Conservation (phyloP, 2,329 filamentous ascomycete species). For the Capronia americana region DNA sequence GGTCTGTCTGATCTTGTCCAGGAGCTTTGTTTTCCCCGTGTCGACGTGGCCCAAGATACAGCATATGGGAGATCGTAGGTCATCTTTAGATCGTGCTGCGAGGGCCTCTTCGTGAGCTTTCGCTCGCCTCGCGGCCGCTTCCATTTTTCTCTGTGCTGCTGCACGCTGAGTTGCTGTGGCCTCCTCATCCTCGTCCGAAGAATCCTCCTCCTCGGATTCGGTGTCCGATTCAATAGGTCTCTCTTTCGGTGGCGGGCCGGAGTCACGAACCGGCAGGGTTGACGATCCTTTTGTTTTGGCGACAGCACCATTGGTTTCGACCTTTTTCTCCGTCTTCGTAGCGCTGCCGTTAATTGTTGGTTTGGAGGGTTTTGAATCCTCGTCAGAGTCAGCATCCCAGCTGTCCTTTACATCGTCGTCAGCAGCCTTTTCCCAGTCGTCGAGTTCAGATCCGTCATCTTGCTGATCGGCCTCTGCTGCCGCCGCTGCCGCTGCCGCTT, state of each 20-base stretch:
- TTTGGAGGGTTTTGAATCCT: conserved; percentile 55
- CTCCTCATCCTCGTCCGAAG: conserved; percentile 68
- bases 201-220: conserved; percentile 67
- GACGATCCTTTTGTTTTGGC: conserved; percentile 11
- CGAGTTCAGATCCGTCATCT: conserved; percentile 62
- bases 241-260: conserved; percentile 28
- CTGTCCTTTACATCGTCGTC: conserved; percentile 86
- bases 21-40: conserved; percentile 98
- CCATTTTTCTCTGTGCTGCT: conserved; percentile 79
- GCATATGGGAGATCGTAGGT: conserved; percentile 96
- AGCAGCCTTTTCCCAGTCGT: conserved; percentile 86
- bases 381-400: conserved; percentile 88
- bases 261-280: conserved; percentile 25
- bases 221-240: conserved; percentile 49
- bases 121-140: conserved; percentile 85
- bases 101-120: conserved; percentile 90
- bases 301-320: conserved; percentile 16
- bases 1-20: conserved; percentile 97
- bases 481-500: conserved; percentile 76
- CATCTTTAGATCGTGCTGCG: conserved; percentile 88
- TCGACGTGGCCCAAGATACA: conserved; percentile 99
- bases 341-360: conserved; percentile 15
- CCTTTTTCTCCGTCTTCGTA: conserved; percentile 4
- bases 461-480: conserved; percentile 67
- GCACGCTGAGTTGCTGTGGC: conserved; percentile 73